These are phyloP conservation scores for Lagenaria siceraria DNA, from an alignment of 306 rosid species.

Conservation along the genomic window DNA sequence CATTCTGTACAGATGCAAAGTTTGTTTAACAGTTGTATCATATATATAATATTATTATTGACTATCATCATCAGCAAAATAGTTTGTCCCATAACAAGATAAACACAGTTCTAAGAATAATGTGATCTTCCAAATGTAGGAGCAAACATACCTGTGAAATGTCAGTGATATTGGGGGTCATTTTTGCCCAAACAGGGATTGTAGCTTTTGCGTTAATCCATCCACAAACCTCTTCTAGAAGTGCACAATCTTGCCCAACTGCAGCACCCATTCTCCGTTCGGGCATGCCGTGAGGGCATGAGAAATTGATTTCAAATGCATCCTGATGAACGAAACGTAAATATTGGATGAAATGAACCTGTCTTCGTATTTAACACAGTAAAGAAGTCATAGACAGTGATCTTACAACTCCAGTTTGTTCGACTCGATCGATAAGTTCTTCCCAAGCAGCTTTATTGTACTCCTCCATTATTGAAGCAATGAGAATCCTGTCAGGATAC, in stretches of 20 bases:
- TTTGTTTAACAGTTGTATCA: neutral
- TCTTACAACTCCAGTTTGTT: slow-evolving; percentile 95
- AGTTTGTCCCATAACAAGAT: neutral
- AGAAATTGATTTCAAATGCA: slow-evolving; percentile 83
- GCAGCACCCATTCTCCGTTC: slow-evolving; percentile 98
- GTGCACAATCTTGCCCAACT: slow-evolving; percentile 85
- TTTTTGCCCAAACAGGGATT: slow-evolving; percentile 97
- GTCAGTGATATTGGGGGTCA: slow-evolving; percentile 96
- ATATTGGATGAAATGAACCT: slow-evolving; percentile 13
- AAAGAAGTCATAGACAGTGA: neutral
- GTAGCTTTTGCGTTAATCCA: slow-evolving; percentile 95
- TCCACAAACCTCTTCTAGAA: slow-evolving; percentile 87
- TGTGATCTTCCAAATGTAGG: neutral
- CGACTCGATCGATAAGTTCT: slow-evolving; percentile 85
- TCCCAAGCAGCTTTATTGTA: slow-evolving; percentile 87
- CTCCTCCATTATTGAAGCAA: slow-evolving; percentile 98
- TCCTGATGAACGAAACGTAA: slow-evolving; percentile 30
- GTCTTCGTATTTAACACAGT: neutral
- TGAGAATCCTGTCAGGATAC: slow-evolving; percentile 81
- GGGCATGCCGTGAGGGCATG: slow-evolving; percentile 98
- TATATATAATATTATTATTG: neutral
- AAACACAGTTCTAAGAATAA: neutral
- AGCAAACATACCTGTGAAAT: slow-evolving; percentile 55
- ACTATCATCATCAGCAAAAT: neutral
- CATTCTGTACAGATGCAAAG: neutral